Evolutionary conservation across 2,329 filamentous ascomycete genomes (phyloP).

Genomic region (Claviceps fusiformis): DNA sequence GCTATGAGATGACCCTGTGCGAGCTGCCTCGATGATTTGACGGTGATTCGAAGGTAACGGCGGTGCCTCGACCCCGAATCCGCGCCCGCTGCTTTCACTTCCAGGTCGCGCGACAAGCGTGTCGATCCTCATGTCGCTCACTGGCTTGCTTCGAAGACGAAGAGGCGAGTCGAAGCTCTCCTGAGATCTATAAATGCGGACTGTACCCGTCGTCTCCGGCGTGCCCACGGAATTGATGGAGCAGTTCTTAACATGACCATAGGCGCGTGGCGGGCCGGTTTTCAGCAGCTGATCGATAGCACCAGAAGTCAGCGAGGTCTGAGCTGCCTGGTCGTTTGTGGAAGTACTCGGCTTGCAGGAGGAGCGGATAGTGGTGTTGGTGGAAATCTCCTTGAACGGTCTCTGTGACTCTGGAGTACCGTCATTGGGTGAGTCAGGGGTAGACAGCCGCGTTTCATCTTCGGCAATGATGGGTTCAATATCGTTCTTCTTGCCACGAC

Average conservation of each 20-base stretch:
- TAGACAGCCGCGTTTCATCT: constrained; percentile 47
- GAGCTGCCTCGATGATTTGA: constrained; percentile 71
- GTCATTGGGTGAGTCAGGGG: constrained; percentile 23
- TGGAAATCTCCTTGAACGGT: constrained; percentile 49
- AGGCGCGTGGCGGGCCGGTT: constrained; percentile 17
- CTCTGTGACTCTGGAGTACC: constrained; percentile 41
- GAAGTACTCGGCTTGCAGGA: constrained; percentile 25
- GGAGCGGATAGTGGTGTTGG: constrained; percentile 34
- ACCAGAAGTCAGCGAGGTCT: constrained; percentile 71
- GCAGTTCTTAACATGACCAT: constrained; percentile 21
- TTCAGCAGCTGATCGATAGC: constrained; percentile 66
- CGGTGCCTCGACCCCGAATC: constrained; percentile 35
- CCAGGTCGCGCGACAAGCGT: constrained; percentile 42
- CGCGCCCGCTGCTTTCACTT: constrained; percentile 56
- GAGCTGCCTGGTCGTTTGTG: constrained; percentile 59
- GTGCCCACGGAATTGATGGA: constrained; percentile 23
- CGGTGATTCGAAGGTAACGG: constrained; percentile 74
- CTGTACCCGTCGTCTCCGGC: constrained; percentile 24
- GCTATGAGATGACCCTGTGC: constrained; percentile 38
- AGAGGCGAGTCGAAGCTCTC: constrained; percentile 35
- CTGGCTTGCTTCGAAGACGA: constrained; percentile 23
- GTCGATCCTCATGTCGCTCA: constrained; percentile 26
- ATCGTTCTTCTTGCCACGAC: constrained; percentile 29
- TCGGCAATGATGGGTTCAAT: constrained; percentile 43
- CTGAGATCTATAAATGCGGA: constrained; percentile 32